Base-by-base conservation (phyloP, 108 stramenopile species). In the Pseudonitzschia multistriata region DNA sequence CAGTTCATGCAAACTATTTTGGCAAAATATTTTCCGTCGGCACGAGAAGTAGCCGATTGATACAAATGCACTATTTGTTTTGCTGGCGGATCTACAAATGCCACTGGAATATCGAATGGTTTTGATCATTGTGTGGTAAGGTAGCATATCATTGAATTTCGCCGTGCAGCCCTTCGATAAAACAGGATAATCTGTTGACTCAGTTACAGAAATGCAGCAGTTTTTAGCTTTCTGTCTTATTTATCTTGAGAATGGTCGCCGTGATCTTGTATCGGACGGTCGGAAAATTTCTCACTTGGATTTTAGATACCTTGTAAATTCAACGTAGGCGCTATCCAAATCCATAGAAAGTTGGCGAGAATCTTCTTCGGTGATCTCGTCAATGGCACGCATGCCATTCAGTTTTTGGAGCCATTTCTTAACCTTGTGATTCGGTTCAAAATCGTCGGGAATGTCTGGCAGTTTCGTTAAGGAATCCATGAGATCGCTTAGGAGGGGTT, bases 381-480 rank as follows among this genome's bases (percentile, higher is more conserved):
- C 97, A 19, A 93, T 79, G 17, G 98, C 98, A 61, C 97, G 86
- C 95, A 99, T 85, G 3, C 72, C 77, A 73, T 98, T 97, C 49
- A 99, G 72, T 57, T 89, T 92, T 50, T 90, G 79, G 56, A 99
- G 78, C 98, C 98, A 99, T 53, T 79, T 81, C 74, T 89, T 62
- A 29, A 98, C 86, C 74, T 88, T 91, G 19, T 76, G 68, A 62
- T 90, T 92, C 10, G 95, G 95, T 49, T 91, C 92, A 83, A 96
- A 98, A 57, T 89, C 93, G 47, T 83, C 81, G 25, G 96, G 93
- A 4, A 92, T 87, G 28, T 95, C 95, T 2, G 92, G 88, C 34
- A 96, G 66, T 70, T 84, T 72, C 11, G 83, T 88, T 65, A 99
- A 68, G 15, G 87, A 75, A 65, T 93, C 89, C 88, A 94, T 87